phyloP scores from a whole-genome alignment of 257 asterid genomes.

The Ehretia macrophylla region DNA sequence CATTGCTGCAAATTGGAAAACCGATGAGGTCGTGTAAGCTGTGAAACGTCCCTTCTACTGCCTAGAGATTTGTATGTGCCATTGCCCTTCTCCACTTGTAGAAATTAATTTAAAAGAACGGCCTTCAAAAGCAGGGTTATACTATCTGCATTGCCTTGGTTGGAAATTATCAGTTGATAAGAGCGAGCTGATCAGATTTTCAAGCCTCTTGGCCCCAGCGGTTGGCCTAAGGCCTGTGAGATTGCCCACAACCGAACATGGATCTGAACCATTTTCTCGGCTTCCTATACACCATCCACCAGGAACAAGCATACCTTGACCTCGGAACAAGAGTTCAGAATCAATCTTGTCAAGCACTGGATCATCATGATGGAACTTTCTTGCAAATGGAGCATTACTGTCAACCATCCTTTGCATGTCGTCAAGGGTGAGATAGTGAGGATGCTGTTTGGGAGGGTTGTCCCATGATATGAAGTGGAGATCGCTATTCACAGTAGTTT shows the following conservation, averaged over 20 bases:
- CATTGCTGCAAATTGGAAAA: not conserved
- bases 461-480: constrained; percentile 97
- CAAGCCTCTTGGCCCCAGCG: constrained; percentile 76
- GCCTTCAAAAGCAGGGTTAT: constrained; percentile 7
- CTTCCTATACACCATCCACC: constrained; percentile 93
- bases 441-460: constrained; percentile 97
- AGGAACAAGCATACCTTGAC: constrained; percentile 63
- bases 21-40: not conserved
- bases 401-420: constrained; percentile 83
- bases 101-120: constrained; percentile 4
- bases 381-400: constrained; percentile 87
- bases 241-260: constrained; percentile 71
- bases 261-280: constrained; percentile 67
- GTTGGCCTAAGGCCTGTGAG: constrained; percentile 62
- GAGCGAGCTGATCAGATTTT: constrained; percentile 51
- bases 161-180: constrained; percentile 57
- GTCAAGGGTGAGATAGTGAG: constrained; percentile 60
- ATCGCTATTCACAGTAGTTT: constrained; percentile 87
- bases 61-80: not conserved
- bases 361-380: constrained; percentile 78
- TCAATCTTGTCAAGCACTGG: constrained; percentile 75
- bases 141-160: constrained; percentile 76
- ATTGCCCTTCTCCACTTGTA: not conserved
- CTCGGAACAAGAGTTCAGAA: constrained; percentile 59
- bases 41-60: too few species aligned